phyloP scores from a whole-genome alignment of 495 filamentous ascomycete genomes.

The Bombardia bombarda region DNA sequence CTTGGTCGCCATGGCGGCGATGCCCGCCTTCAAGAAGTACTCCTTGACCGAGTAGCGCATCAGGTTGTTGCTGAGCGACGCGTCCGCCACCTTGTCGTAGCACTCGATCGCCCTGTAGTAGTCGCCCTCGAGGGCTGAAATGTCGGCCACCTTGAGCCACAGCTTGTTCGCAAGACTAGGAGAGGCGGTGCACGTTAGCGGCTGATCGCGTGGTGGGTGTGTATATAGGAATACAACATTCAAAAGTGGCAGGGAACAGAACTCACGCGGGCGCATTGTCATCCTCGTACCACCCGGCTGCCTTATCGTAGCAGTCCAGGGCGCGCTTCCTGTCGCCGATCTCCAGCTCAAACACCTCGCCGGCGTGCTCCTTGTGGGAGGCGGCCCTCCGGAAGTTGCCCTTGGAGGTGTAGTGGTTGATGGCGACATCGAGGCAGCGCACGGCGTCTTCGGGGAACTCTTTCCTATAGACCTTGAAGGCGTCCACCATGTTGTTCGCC shows the following conservation, averaged over 20 bases:
- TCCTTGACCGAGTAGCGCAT: slow-evolving; percentile 92
- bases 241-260: background rate
- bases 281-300: slow-evolving; percentile 78
- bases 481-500: slow-evolving; percentile 63
- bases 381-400: slow-evolving; percentile 87
- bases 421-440: slow-evolving; percentile 62
- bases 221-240: slow-evolving; percentile 9
- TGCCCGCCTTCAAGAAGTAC: slow-evolving; percentile 84
- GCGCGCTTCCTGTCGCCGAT: slow-evolving; percentile 68
- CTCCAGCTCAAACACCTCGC: slow-evolving; percentile 74
- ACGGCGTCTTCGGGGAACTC: slow-evolving; percentile 70
- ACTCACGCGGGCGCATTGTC: slow-evolving; percentile 81
- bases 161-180: slow-evolving; percentile 78
- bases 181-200: background rate
- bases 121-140: slow-evolving; percentile 69
- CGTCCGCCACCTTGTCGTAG: slow-evolving; percentile 71
- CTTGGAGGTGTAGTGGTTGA: slow-evolving; percentile 70
- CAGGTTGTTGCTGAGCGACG: slow-evolving; percentile 65
- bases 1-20: slow-evolving; percentile 69
- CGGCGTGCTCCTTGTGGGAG: slow-evolving; percentile 76
- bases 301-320: slow-evolving; percentile 67
- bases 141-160: slow-evolving; percentile 79
- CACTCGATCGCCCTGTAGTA: slow-evolving; percentile 73
- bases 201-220: background rate
- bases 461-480: slow-evolving; percentile 82